Base-by-base conservation (phyloP, 805 yeast species). In the Kodamaea laetipori region DNA sequence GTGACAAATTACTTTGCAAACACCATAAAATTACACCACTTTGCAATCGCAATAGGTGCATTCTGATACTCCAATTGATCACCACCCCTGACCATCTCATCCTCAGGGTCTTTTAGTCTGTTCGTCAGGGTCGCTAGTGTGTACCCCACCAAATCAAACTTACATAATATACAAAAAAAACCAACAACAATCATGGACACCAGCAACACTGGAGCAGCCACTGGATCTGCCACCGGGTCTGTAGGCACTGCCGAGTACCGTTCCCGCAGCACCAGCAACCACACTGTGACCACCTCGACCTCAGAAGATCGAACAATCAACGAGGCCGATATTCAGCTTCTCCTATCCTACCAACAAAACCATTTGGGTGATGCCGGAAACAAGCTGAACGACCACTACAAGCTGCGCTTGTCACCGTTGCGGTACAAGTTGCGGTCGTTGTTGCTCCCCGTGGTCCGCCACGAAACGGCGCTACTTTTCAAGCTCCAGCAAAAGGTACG, bases 361-460 rank as follows among this genome's bases (percentile, higher is more conserved):
- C 47, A 47, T 27, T 41, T 47, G 18, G 49, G 52, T 9, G 96
- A 89, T 59, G 90, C 95, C 0, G 97, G 97, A 0, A 81, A 84
- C 49, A 77, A 77, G 53, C 75, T 85, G 2, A 71, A 71, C 30
- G 79, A 78, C 41, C 92, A 81, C 56, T 92, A 90, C 66, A 71
- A 73, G 53, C 52, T 71, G 4, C 67, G 74, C 26, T 72, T 90
- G 65, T 68, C 84, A 3, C 74, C 80, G 0, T 37, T 74, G 46
- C 66, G 94, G 37, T 84, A 70, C 58, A 55, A 57, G 9, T 50
- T 83, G 39, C 75, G 98, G 40, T 61, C 73, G 21, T 46, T 54
- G 43, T 58, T 87, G 21, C 62, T 83, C 28, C 84, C 84, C 0
- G 51, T 73, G 12, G 74, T 90, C 4, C 71, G 84, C 21, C 55